A percentile compares a stretch with the other conserved stretches of the same genome.
phyloP scores from a whole-genome alignment of 2,329 filamentous ascomycete genomes.

The Lomentospora prolificans region DNA sequence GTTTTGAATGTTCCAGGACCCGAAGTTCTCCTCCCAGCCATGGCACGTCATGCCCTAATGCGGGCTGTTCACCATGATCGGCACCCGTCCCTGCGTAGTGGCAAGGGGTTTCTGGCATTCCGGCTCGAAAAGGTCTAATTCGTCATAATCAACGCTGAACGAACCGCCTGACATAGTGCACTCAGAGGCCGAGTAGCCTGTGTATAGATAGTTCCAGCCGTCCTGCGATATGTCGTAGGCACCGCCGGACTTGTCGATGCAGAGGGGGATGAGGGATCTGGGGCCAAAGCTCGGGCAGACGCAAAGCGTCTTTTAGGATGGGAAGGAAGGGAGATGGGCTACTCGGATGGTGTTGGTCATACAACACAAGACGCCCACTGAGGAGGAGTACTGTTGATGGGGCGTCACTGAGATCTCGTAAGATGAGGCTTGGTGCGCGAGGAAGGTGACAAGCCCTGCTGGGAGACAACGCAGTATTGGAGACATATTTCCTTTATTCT shows the following conservation, averaged over 20 bases:
- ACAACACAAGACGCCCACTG: constrained; percentile 40
- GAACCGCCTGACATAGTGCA: constrained; percentile 37
- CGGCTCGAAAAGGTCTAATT: constrained; percentile 27
- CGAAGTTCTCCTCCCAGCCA: constrained; percentile 29
- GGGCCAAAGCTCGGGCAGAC: no score
- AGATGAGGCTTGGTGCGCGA: background rate
- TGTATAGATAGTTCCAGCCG: constrained; percentile 42
- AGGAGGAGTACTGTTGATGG: constrained; percentile 38
- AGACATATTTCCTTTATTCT: no score
- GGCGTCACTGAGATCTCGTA: constrained; percentile 25
- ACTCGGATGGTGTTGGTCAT: constrained; percentile 42
- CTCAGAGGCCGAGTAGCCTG: constrained; percentile 33
- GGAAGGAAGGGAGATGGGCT: constrained; percentile 39
- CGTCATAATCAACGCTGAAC: constrained; percentile 34
- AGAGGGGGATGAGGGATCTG: constrained; percentile 30
- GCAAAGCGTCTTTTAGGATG: no score
- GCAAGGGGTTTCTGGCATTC: constrained; percentile 39
- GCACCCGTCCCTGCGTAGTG: constrained; percentile 29
- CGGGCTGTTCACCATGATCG: constrained; percentile 41
- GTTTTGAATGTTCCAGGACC: constrained; percentile 38
- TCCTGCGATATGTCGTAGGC: constrained; percentile 42
- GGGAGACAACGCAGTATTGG: background rate
- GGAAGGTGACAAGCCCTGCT: no score
- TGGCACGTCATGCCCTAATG: constrained; percentile 40
- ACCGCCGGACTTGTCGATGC: constrained; percentile 21